These are phyloP conservation scores for Xylaria bambusicola DNA, from an alignment of 495 filamentous ascomycete species.

Conservation along the genomic window DNA sequence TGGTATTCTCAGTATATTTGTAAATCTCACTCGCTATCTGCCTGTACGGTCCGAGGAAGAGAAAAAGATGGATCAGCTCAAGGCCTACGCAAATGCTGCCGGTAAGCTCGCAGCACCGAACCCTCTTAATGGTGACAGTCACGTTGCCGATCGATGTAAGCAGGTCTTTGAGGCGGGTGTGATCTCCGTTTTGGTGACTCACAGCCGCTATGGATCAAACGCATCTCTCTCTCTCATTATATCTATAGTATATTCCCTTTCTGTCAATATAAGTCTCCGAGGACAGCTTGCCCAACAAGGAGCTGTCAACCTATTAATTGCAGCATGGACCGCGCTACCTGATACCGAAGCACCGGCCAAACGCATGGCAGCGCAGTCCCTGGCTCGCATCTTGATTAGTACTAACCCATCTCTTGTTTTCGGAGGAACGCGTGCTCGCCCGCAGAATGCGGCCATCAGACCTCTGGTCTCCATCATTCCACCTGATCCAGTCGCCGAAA, in stretches of 20 bases:
- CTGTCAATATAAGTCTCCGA: conserved; percentile 68
- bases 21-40: conserved; percentile 79
- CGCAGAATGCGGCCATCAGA: conserved; percentile 73
- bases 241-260: conserved; percentile 74
- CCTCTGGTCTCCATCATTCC: conserved; percentile 73
- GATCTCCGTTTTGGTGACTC: conserved; percentile 71
- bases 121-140: conserved; percentile 69
- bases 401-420: conserved; percentile 87
- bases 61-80: conserved; percentile 84
- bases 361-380: conserved; percentile 73
- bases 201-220: conserved; percentile 65
- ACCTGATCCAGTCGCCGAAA: conserved; percentile 58
- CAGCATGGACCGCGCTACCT: conserved; percentile 61
- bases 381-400: conserved; percentile 90
- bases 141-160: conserved; percentile 75
- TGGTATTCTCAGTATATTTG: conserved; percentile 78
- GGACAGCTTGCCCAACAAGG: conserved; percentile 87
- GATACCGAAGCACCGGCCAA: conserved; percentile 53
- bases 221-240: conserved; percentile 67
- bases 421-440: conserved; percentile 68
- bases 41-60: conserved; percentile 86
- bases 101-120: conserved; percentile 62
- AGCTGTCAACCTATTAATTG: conserved; percentile 79
- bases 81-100: conserved; percentile 85
- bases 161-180: conserved; percentile 72